Base-by-base conservation (phyloP, 1,284 basidiomycete genomes). In the Apiotrichum sp. region DNA sequence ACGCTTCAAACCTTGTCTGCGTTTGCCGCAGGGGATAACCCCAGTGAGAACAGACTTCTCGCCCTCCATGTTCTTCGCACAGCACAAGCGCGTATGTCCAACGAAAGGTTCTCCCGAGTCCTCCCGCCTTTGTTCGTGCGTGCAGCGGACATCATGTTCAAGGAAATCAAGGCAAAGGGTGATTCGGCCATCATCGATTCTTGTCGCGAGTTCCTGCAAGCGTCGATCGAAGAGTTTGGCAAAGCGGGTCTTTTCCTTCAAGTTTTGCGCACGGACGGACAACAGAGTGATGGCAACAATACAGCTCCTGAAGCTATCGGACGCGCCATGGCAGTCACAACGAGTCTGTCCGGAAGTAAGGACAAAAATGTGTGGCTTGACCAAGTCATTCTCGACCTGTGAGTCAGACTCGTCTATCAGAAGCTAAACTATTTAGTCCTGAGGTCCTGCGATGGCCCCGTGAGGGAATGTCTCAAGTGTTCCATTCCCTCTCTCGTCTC, bases 41-140 rank as follows among this genome's bases (percentile, higher is more conserved):
- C 64, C 33, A 55, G 58, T 2, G 67, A 74, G 47, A 70, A 69
- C 47, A 53, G 68, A 3, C 45, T 73, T 2, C 48, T 71, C 4
- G 71, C 62, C 0, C 32, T 73, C 4, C 62, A 65, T 34, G 57
- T 72, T 6, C 48, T 74, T 32, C 69, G 69, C 36, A 67, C 62
- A 0, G 67, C 71, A 3, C 42, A 68, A 14, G 48, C 51, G 0
- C 61, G 60, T 16, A 58, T 70, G 57, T 61, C 59, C 8, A 62
- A 62, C 36, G 65, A 65, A 11, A 62, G 60, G 47, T 56, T 73
- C 2, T 55, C 63, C 2, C 47, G 67, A 3, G 63, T 63, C 5
- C 50, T 69, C 1, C 70, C 72, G 46, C 62, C 36, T 51, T 62
- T 64, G 14, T 50, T 70, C 43, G 50, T 57, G 33, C 49, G 55